Evolutionary conservation across 164 flowering plant genomes (phyloP), one percentile per base, ranked within the genome.

Genomic region (Pachysandra terminalis): DNA sequence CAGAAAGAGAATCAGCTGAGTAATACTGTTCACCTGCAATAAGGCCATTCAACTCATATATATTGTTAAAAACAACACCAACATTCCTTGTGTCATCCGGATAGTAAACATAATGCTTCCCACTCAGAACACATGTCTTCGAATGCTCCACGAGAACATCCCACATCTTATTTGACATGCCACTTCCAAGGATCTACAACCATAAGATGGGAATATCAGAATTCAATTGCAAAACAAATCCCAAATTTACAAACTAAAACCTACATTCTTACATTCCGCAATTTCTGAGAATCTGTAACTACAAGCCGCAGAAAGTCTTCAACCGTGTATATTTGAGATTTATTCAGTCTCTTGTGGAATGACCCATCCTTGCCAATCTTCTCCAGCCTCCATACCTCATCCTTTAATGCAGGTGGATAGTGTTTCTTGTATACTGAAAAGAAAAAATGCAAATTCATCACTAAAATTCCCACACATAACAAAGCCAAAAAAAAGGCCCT

Each of bases 121-220:
- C 97, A 68, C 94, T 78, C 45, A 92, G 72, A 19, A 79, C 87
- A 80, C 99, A 95, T n/a, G 98, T 95, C 81, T 90, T 95, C 40
- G 99, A 87, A 79, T 95, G 99, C 75, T 95, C 97, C 22, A 88
- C 76, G 57, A 92, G 91, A 48, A 81, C 86, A 49, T 95, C 99
- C 99, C 99, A 95, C 99, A 95, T 95, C 80, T 90, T 95, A 76
- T 92, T 95, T 32, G 99, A 95, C 99, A 95, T 95, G 73, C 98
- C 99, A 76, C 96, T 90, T 65, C 99, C 97, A 59, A 95, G 97
- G 68, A 95, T 87, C 99, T 95, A 69, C 68, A 80, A 71, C 13
- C 66, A 64, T 22, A 9, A 15, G 22, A 66, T 10, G 67, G 32
- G 48, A 63, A 24, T 45, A 61, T 35, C 60, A 63, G 56, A 69